phyloP scores from a whole-genome alignment of 139 green algal species.

The Chloropicon primus region DNA sequence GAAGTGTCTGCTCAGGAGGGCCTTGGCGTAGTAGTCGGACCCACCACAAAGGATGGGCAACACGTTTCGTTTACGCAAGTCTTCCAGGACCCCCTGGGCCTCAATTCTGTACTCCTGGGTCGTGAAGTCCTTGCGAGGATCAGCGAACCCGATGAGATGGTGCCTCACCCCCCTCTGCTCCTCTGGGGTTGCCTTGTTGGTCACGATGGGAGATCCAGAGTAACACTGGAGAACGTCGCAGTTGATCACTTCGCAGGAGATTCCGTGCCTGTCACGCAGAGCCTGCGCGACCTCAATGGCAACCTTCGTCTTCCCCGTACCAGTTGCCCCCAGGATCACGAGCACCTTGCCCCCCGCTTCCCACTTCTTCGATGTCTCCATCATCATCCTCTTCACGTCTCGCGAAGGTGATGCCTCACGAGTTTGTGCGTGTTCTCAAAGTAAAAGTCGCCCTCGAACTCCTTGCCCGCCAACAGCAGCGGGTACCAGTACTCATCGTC shows the following conservation, averaged over 20 bases:
- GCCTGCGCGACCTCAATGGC: neutral
- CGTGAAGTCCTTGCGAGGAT: neutral
- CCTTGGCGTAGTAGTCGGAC: neutral
- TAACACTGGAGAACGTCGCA: neutral
- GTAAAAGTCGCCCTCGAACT: neutral
- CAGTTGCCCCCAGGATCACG: neutral
- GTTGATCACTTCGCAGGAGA: neutral
- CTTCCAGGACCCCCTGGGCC: neutral
- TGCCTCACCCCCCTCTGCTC: neutral
- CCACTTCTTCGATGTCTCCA: neutral
- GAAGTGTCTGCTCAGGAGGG: neutral
- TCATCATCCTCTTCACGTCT: neutral
- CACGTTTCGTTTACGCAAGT: too few species aligned
- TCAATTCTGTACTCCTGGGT: neutral
- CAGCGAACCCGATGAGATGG: neutral
- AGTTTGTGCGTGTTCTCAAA: neutral
- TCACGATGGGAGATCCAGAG: neutral
- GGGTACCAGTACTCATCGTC: conserved; percentile 41
- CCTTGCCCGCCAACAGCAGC: conserved; percentile 13
- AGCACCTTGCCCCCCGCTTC: neutral
- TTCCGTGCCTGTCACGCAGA: neutral
- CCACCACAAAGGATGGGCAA: neutral
- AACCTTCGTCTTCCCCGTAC: neutral
- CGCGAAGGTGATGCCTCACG: neutral
- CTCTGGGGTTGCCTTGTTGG: neutral